Base-by-base conservation (phyloP, 164 flowering plant genomes). In the Akebia trifoliata region DNA sequence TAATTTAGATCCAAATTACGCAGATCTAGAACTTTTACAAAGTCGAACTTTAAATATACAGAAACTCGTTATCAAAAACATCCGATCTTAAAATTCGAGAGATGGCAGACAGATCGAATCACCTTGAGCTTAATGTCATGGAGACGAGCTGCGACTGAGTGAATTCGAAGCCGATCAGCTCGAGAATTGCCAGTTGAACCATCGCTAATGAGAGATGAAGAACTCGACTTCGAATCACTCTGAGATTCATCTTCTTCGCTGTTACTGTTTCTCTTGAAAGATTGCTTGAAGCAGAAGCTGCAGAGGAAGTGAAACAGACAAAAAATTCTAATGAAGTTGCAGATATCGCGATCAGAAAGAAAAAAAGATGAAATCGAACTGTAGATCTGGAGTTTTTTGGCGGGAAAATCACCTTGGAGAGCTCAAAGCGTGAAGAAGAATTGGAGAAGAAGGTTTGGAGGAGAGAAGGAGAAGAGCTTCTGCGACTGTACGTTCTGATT, bases 121-220 rank as follows among this genome's bases (percentile, higher is more conserved):
- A 78, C 83, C 80, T 79, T 62, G 57, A 72, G 70, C 59, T 66
- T 73, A 57, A 67, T 32, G 4, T 62, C 74, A 56, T 53, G 66
- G 48, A 54, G 50, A 3, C 63, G 63, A 62, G 74, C 61, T 9
- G 53, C 72, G 42, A 39, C 65, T 3, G 72, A 66, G 51, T 67
- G 54, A 37, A 55, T 21, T 35, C 50, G 48, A 14, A 61, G 46
- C 43, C 32, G 52, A 8, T 30, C 71, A 15, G 54, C 52, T 20
- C 40, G 59, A 38, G 62, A 56, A 49, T 57, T 64, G 24, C 30
- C 63, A 28, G 70, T 59, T 2, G 78, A 69, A 9, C 37, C 70
- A 11, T 62, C 71, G 37, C 57, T 69, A 11, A 57, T 62, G 15
- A 72, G 40, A 22, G 69, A 63, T 18, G 77, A 68, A 28, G 60